Percentiles rank a stretch among this genome's conserved stretches.
Conservation (phyloP, 805 yeast genomes). For the Isabelozyma pseudorhagii region DNA sequence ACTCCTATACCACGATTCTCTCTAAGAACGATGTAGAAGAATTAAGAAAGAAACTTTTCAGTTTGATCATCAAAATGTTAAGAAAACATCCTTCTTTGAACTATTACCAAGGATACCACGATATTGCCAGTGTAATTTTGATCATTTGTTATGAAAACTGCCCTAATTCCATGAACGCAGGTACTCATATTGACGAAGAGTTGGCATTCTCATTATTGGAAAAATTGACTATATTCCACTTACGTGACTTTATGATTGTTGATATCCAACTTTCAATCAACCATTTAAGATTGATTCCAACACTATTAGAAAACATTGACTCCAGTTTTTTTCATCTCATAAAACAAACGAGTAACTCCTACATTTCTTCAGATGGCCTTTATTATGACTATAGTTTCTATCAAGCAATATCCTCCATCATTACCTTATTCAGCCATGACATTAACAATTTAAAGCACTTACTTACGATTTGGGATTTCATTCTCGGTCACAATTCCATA, state of each 20-base stretch:
- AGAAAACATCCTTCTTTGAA: conserved; percentile 58
- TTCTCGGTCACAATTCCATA: conserved; percentile 57
- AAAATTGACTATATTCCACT: conserved; percentile 52
- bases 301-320: conserved; percentile 52
- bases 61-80: conserved; percentile 52
- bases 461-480: conserved; percentile 64
- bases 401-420: conserved; percentile 71
- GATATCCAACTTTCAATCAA: conserved; percentile 62
- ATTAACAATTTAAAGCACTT: conserved; percentile 46
- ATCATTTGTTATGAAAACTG: conserved; percentile 40
- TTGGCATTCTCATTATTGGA: conserved; percentile 47
- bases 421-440: conserved; percentile 81
- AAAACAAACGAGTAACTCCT: conserved; percentile 35
- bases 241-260: conserved; percentile 85
- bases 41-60: conserved; percentile 40
- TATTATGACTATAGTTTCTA: conserved; percentile 38
- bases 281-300: conserved; percentile 66
- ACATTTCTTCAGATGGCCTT: conserved; percentile 18
- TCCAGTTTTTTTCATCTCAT: conserved; percentile 34
- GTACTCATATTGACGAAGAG: conserved; percentile 18
- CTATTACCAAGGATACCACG: conserved; percentile 94
- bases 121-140: conserved; percentile 67
- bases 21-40: conserved; percentile 25
- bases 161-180: conserved; percentile 2
- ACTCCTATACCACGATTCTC: conserved; percentile 30